Evolutionary conservation across 2,329 filamentous ascomycete species (phyloP).

Genomic region (Penicillium sp.): DNA sequence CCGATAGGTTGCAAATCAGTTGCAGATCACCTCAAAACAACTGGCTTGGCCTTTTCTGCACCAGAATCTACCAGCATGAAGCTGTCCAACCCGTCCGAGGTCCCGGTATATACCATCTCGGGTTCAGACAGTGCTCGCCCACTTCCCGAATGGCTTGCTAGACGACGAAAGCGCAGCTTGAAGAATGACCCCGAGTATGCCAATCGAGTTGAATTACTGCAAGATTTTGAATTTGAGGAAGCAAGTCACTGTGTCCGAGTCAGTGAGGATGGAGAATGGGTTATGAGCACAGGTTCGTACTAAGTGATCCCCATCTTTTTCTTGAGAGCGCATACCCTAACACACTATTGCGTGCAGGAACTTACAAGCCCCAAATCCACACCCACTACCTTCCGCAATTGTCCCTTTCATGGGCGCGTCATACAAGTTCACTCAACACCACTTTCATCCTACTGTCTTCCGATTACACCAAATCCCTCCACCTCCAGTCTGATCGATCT

Average conservation of each 20-base stretch:
- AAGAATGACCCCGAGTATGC: conserved; percentile 92
- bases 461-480: conserved; percentile 91
- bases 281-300: conserved; percentile 79
- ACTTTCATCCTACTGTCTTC: conserved; percentile 84
- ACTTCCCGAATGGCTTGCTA: conserved; percentile 91
- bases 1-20: conserved; percentile 4
- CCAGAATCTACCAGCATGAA: conserved; percentile 43
- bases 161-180: conserved; percentile 82
- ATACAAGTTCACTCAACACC: conserved; percentile 87
- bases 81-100: conserved; percentile 65
- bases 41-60: conserved; percentile 12
- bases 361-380: conserved; percentile 80
- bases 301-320: background rate
- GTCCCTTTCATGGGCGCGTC: conserved; percentile 87
- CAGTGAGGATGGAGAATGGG: conserved; percentile 95
- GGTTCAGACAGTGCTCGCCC: conserved; percentile 83
- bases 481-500: conserved; percentile 85
- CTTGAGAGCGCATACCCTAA: conserved; percentile 14
- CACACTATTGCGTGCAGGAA: conserved; percentile 44
- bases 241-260: conserved; percentile 86
- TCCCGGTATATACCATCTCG: conserved; percentile 92
- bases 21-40: conserved; percentile 7
- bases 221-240: conserved; percentile 97
- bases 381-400: conserved; percentile 93
- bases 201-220: conserved; percentile 88